Evolutionary conservation across 352 stramenopile genomes (phyloP), one percentile per base, ranked within the genome.

Genomic region (Blastocystis hominis): DNA sequence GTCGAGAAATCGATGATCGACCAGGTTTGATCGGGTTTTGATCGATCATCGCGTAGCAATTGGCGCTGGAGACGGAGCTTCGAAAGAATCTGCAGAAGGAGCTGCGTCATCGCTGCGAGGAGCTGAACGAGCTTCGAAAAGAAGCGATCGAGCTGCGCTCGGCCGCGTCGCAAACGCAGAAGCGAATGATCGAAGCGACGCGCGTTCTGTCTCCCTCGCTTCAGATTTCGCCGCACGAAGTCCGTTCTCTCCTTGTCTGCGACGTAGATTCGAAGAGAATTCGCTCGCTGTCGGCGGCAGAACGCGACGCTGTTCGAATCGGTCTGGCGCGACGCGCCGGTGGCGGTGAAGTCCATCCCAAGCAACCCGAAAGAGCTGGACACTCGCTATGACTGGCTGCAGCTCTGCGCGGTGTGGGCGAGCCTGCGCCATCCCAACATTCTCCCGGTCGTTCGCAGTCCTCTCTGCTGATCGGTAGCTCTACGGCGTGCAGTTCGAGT

Each of bases 81-180:
- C 0, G 30, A 30, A 36, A 3, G 10, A 20, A 54, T 5, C n/a
- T 76, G 17, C 40, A 30, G 7, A 46, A 53, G 2, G 36, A 76
- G 24, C 3, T 53, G 66, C 20, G 53, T n/a, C 30, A 53, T 4
- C 36, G 40, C 3, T 56, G 30, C 6, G 30, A 76, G 17, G 66
- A 76, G 24, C 10, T 42, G 2, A 76, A 36, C 9, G 93, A 91
- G 3, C 88, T 94, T 59, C 92, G 92, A 56, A 93, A 94, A 91
- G 92, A 95, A 70, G 92, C 92, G 15, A 91, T 93, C 17, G 92
- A 92, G 88, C 93, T 95, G 92, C 91, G 92, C 40, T 94, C 92
- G 88, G 91, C 94, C 86, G 91, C 93, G 24, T 92, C 93, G 86
- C 92, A 95, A 20, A 20, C 36, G 42, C n/a, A 53, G 42, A 15